phyloP scores from a whole-genome alignment of 208 protist species.

The Crithidia sp. region DNA sequence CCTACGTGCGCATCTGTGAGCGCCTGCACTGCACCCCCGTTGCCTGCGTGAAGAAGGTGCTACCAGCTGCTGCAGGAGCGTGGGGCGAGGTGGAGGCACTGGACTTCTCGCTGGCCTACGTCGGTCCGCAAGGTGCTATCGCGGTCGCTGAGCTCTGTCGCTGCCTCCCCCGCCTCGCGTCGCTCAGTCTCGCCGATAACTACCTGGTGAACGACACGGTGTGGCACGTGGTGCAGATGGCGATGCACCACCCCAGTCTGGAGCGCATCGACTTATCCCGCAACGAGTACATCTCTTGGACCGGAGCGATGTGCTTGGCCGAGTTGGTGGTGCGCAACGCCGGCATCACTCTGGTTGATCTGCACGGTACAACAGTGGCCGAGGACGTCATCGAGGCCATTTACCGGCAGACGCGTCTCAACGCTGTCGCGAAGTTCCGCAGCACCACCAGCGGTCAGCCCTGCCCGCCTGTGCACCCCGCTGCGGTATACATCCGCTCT shows the following conservation, averaged over 20 bases:
- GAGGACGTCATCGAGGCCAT: slow-evolving; percentile 44
- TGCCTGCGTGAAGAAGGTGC: slow-evolving; percentile 43
- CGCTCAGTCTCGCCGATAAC: slow-evolving; percentile 66
- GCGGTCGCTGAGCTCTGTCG: slow-evolving; percentile 69
- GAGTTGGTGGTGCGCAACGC: slow-evolving; percentile 57
- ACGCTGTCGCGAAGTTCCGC: slow-evolving; percentile 52
- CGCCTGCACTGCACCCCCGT: slow-evolving; percentile 44
- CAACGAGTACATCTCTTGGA: slow-evolving; percentile 84
- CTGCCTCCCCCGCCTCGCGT: slow-evolving; percentile 45
- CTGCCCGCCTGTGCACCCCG: slow-evolving; percentile 57
- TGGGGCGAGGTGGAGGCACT: slow-evolving; percentile 56
- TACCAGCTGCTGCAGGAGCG: slow-evolving; percentile 43
- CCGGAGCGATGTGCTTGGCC: slow-evolving; percentile 70
- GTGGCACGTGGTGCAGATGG: slow-evolving; percentile 63
- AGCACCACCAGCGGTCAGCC: slow-evolving; percentile 5
- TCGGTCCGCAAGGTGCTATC: slow-evolving; percentile 58
- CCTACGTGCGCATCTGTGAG: slow-evolving; percentile 57
- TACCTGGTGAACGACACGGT: slow-evolving; percentile 75
- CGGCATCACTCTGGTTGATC: slow-evolving; percentile 59
- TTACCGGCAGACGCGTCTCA: slow-evolving; percentile 54
- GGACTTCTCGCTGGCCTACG: slow-evolving; percentile 69
- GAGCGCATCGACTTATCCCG: slow-evolving; percentile 59
- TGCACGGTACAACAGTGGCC: slow-evolving; percentile 48
- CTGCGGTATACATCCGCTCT: slow-evolving; percentile 64
- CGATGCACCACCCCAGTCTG: slow-evolving; percentile 58